Evolutionary conservation across 2,329 filamentous ascomycete species (phyloP), one percentile per base, ranked within the genome.

Genomic region (Hypoxylon sp.): DNA sequence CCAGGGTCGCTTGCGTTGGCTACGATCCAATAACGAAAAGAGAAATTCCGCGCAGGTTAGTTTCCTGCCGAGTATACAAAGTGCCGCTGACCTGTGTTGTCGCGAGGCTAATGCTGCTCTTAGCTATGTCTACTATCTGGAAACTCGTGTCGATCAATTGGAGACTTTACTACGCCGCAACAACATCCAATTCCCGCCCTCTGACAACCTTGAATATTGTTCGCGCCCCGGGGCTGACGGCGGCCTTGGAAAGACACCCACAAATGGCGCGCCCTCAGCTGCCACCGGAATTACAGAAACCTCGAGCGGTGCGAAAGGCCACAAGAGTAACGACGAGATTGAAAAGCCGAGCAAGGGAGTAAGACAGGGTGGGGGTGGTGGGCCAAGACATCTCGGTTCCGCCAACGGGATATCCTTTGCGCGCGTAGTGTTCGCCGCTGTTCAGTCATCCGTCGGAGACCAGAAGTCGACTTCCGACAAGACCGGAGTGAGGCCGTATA

Each of bases 1-100:
- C 93, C n/a, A 88, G 89, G 65, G 93, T 97, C 50, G 91, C 92
- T 73, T 98, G 96, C 79, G 94, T 98, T 56, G 95, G 95, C 70
- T 98, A 97, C 80, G 95, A 98, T 79, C 95, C 95, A 35, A 97
- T 98, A 77, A 97, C 94, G 25, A 98, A 98, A 85, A 91, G 93
- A 77, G 94, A 98, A 82, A 97, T 98, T 65, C 95, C 95, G 55
- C 89, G 95, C 81, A 94, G 91, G 84, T 97, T 91, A 83, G 92
- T 92, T 66, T 30, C 20, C 42, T 55, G 17, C 55, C 40, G 7
- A 55, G 50, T 40, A 40, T 53, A 25, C 42, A 20, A 42, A 27
- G 22, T 55, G 7, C 58, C 35, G 13, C 48, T 53, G 35, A 54
- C 42, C 40, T 42, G 40, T 40, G 35, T 49, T 13, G 33, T 50